Percentiles rank a stretch among this genome's conserved stretches.
These are phyloP conservation scores for Penicillium crustosum DNA, from an alignment of 2,329 filamentous ascomycete genomes.

Conservation along the genomic window DNA sequence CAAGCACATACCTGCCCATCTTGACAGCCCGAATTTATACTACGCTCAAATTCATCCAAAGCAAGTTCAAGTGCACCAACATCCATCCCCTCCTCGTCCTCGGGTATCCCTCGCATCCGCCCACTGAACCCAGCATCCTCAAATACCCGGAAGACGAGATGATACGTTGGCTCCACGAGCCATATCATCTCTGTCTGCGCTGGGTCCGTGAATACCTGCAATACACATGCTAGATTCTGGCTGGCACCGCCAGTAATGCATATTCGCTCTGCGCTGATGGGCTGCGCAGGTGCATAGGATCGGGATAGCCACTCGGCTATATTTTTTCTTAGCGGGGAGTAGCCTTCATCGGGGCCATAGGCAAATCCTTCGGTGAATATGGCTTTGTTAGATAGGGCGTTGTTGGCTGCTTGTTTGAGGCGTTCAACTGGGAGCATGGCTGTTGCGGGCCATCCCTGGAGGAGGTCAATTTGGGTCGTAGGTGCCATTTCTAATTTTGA, in stretches of 20 bases:
- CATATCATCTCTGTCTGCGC: constrained; percentile 69
- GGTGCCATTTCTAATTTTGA: not conserved
- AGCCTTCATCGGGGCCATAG: constrained; percentile 76
- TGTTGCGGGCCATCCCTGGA: constrained; percentile 47
- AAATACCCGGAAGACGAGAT: constrained; percentile 75
- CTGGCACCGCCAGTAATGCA: constrained; percentile 80
- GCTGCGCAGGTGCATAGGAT: constrained; percentile 53
- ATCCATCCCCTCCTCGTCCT: constrained; percentile 75
- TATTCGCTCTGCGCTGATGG: constrained; percentile 58
- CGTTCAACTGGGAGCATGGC: constrained; percentile 63
- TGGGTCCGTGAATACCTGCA: constrained; percentile 77
- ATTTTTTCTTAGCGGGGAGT: constrained; percentile 62
- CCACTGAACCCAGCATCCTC: constrained; percentile 71
- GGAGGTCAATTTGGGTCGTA: constrained; percentile 38
- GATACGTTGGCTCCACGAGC: constrained; percentile 77
- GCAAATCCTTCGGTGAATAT: constrained; percentile 62
- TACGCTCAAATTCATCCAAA: constrained; percentile 48
- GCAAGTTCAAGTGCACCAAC: constrained; percentile 56
- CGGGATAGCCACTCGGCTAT: constrained; percentile 67
- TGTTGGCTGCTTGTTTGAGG: constrained; percentile 59
- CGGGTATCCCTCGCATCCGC: constrained; percentile 66
- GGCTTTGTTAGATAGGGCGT: constrained; percentile 58
- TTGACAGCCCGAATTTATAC: not conserved
- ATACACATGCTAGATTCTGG: constrained; percentile 71
- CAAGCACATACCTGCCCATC: not conserved